Evolutionary conservation across 2,329 filamentous ascomycete species (phyloP).

Genomic region (Ophiostoma sp.): DNA sequence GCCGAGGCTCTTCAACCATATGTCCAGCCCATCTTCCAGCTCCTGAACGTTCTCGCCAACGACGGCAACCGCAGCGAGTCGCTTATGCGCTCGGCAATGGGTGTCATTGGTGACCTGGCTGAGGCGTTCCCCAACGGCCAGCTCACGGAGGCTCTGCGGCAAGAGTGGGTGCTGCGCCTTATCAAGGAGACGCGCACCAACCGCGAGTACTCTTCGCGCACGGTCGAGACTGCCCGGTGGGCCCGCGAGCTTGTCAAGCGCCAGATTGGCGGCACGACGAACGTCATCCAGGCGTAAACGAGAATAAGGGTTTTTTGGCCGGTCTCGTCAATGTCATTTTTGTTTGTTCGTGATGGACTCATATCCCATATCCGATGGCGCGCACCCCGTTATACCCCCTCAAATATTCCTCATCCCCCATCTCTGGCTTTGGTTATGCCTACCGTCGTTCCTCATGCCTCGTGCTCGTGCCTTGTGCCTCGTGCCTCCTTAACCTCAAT

Average conservation of each 20-base stretch:
- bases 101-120: slow-evolving; percentile 92
- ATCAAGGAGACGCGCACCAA: slow-evolving; percentile 91
- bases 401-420: background rate
- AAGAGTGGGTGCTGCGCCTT: slow-evolving; percentile 85
- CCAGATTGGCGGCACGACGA: slow-evolving; percentile 62
- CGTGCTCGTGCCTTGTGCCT: too few species aligned
- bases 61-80: slow-evolving; percentile 90
- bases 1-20: slow-evolving; percentile 72
- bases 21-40: slow-evolving; percentile 80
- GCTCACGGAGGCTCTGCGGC: slow-evolving; percentile 78
- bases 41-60: slow-evolving; percentile 75
- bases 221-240: slow-evolving; percentile 94
- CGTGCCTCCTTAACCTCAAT: background rate
- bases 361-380: background rate
- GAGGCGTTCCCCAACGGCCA: slow-evolving; percentile 92
- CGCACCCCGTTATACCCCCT: slow-evolving; percentile 7
- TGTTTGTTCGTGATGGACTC: background rate
- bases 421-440: background rate
- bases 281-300: slow-evolving; percentile 53
- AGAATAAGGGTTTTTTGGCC: background rate
- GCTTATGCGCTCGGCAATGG: slow-evolving; percentile 91
- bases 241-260: slow-evolving; percentile 96
- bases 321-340: background rate
- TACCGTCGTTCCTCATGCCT: background rate
- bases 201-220: slow-evolving; percentile 80